A percentile compares a stretch with the other conserved stretches of the same genome.
Evolutionary conservation across 116 monocot genomes (phyloP).

Genomic region (Iris pallida): DNA sequence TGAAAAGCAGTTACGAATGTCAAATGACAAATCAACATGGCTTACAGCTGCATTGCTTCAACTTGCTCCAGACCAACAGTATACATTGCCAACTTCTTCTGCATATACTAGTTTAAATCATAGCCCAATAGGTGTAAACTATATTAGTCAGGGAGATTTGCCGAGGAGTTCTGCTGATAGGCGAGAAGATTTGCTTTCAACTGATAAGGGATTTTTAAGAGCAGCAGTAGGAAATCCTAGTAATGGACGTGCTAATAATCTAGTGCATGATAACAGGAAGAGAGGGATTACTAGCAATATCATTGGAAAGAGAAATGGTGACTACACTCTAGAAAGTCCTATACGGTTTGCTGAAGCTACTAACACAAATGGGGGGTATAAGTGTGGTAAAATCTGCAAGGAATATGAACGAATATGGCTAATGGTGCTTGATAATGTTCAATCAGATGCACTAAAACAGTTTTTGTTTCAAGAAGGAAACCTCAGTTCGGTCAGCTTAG

Average conservation of each 20-base stretch:
- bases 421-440: constrained; percentile 64
- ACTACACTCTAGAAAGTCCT: constrained; percentile 9
- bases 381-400: constrained; percentile 19
- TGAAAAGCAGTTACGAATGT: constrained; percentile 50
- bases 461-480: constrained; percentile 70
- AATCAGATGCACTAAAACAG: constrained; percentile 43
- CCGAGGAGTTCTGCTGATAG: constrained; percentile 14
- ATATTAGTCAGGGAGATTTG: constrained; percentile 16
- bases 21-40: constrained; percentile 64
- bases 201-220: constrained; percentile 13
- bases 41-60: constrained; percentile 58
- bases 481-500: constrained; percentile 57
- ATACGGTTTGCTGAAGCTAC: constrained; percentile 13
- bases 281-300: background rate
- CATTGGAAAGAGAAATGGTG: constrained; percentile 11
- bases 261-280: constrained; percentile 6
- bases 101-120: constrained; percentile 31
- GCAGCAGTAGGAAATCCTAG: constrained; percentile 5
- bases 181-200: background rate
- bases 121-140: constrained; percentile 22
- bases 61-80: constrained; percentile 52
- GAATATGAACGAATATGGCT: constrained; percentile 59
- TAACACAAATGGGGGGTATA: constrained; percentile 16
- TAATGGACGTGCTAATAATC: constrained; percentile 9
- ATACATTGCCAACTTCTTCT: constrained; percentile 27